These are phyloP conservation scores for Pleurotus ostreatus DNA, from an alignment of 768 basidiomycete species.

Conservation along the genomic window DNA sequence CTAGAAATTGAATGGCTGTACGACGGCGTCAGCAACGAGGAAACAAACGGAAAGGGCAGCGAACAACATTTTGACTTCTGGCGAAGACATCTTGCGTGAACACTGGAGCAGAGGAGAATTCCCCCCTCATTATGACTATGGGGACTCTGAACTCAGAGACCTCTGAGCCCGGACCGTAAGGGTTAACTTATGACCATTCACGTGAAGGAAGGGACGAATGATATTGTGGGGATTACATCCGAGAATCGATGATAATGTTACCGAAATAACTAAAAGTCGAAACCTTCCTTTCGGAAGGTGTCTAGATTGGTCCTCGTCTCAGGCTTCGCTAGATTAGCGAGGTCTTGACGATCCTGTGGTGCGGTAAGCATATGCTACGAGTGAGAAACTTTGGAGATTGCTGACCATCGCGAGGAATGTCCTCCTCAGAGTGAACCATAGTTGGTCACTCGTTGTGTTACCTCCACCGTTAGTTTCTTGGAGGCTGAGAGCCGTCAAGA, in stretches of 20 bases:
- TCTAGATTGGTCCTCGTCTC: constrained; percentile 61
- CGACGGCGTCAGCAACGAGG: not conserved
- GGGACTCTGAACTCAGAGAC: too few species aligned
- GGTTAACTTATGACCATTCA: not conserved
- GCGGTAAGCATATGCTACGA: constrained; percentile 6
- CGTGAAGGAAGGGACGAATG: not conserved
- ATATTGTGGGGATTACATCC: not conserved
- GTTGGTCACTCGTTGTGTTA: constrained; percentile 72
- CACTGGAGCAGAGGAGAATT: too few species aligned
- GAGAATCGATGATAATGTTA: not conserved
- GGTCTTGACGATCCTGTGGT: constrained; percentile 69
- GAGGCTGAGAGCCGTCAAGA: constrained; percentile 77
- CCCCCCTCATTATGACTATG: too few species aligned
- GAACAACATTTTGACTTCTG: constrained; percentile 11
- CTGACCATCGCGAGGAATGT: constrained; percentile 78
- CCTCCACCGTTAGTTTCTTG: constrained; percentile 56
- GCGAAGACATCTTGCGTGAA: constrained; percentile 10
- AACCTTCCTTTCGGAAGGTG: constrained; percentile 76
- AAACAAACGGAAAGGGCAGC: not conserved
- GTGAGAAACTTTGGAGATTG: constrained; percentile 5
- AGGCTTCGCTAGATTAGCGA: constrained; percentile 71
- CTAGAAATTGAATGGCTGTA: constrained; percentile 38
- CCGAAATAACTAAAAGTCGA: constrained; percentile 67
- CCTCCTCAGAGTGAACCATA: constrained; percentile 88
- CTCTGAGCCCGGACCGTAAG: constrained; percentile 10